A percentile compares a stretch with the other conserved stretches of the same genome.
These are phyloP conservation scores for Hypoxylon sp. DNA, from an alignment of 2,329 filamentous ascomycete genomes.

Conservation along the genomic window DNA sequence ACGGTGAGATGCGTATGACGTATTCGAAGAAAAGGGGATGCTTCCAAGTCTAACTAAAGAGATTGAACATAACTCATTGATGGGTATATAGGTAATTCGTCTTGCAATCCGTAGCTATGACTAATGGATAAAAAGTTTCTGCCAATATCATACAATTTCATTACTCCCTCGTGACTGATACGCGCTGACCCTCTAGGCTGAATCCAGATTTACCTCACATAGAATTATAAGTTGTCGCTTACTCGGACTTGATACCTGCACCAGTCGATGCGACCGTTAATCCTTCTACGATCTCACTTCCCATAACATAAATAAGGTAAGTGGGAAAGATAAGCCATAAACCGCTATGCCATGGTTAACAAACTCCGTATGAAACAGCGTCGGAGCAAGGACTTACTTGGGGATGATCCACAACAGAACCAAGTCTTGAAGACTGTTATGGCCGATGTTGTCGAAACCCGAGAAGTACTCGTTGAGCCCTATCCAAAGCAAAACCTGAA, in stretches of 20 bases:
- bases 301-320: constrained; percentile 67
- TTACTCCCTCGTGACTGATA: constrained; percentile 3
- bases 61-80: neutral
- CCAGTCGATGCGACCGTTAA: constrained; percentile 58
- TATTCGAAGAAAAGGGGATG: neutral
- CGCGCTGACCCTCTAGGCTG: neutral
- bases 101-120: constrained; percentile 10
- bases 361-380: neutral
- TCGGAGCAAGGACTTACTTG: constrained; percentile 62
- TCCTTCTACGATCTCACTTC: constrained; percentile 64
- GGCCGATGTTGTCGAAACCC: constrained; percentile 70
- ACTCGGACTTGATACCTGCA: constrained; percentile 59
- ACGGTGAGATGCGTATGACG: neutral
- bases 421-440: constrained; percentile 64
- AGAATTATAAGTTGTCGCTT: constrained; percentile 34
- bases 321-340: constrained; percentile 68
- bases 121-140: constrained; percentile 15
- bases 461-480: constrained; percentile 72
- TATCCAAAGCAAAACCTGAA: constrained; percentile 45
- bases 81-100: constrained; percentile 4
- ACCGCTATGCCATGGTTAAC: constrained; percentile 58
- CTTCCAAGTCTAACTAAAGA: neutral
- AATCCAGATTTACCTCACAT: neutral
- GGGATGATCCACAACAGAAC: constrained; percentile 71
- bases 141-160: constrained; percentile 4